Evolutionary conservation across 2,329 filamentous ascomycete species (phyloP).

Genomic region (Alternaria ventricosa): DNA sequence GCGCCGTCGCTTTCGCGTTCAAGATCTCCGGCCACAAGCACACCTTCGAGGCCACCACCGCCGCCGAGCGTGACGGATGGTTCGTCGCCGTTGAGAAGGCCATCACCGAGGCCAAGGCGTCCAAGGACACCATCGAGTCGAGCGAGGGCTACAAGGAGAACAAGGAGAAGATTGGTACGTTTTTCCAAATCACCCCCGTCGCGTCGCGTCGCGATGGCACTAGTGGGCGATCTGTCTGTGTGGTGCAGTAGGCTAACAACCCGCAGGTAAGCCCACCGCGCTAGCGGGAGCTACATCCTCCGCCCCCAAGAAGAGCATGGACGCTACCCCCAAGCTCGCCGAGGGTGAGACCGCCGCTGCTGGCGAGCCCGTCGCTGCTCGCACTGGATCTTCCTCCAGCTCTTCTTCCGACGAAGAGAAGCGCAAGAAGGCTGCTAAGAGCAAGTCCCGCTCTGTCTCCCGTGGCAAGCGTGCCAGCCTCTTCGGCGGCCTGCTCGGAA

Average conservation of each 20-base stretch:
- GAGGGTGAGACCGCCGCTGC: constrained; percentile 38
- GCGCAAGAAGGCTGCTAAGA: constrained; percentile 54
- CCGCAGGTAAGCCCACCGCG: constrained; percentile 49
- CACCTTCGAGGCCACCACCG: constrained; percentile 78
- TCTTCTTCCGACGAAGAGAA: constrained; percentile 57
- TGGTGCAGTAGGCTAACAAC: constrained; percentile 45
- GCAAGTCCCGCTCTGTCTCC: constrained; percentile 67
- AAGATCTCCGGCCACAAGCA: constrained; percentile 88
- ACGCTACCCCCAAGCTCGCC: constrained; percentile 51
- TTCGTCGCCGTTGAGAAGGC: constrained; percentile 70
- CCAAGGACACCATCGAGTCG: constrained; percentile 74
- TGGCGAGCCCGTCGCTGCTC: constrained; percentile 31
- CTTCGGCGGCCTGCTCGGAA: constrained; percentile 64
- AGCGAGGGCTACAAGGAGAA: constrained; percentile 89
- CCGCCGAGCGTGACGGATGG: constrained; percentile 90
- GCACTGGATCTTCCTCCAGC: constrained; percentile 49
- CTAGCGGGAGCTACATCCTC: constrained; percentile 49
- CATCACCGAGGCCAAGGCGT: constrained; percentile 75
- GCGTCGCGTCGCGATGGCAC: constrained; percentile 29
- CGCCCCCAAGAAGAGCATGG: constrained; percentile 57
- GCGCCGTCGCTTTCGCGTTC: constrained; percentile 83
- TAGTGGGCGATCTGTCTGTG: constrained; percentile 40
- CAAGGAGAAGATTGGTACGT: constrained; percentile 72
- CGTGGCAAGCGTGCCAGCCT: constrained; percentile 63
- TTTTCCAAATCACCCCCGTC: constrained; percentile 7